Evolutionary conservation across 345 rosid genomes (phyloP).

Genomic region (Ailanthus altissimus): DNA sequence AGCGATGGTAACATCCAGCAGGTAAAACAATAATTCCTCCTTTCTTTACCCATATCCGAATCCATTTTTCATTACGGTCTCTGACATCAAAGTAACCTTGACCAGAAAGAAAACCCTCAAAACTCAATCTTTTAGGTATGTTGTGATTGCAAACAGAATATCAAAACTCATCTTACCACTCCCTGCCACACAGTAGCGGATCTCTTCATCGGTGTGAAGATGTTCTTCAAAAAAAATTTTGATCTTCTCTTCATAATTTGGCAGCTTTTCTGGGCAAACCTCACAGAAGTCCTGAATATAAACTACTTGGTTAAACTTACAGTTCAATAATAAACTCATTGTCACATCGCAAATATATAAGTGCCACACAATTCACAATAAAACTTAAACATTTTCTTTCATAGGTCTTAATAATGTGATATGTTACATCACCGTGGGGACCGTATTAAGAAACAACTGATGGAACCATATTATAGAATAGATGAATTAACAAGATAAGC

Average conservation of each 20-base stretch:
- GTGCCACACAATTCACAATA: not conserved
- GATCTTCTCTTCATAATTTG: conserved; percentile 82
- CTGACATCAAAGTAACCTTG: conserved; percentile 91
- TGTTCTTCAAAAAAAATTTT: conserved; percentile 90
- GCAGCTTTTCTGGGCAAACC: conserved; percentile 89
- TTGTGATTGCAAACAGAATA: not conserved
- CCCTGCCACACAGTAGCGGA: conserved; percentile 86
- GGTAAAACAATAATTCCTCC: conserved; percentile 89
- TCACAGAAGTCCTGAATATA: conserved; percentile 69
- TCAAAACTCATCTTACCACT: conserved; percentile 54
- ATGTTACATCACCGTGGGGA: not conserved
- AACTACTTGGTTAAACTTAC: not conserved
- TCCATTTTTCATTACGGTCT: conserved; percentile 69
- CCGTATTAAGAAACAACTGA: not conserved
- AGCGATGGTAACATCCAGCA: conserved; percentile 87
- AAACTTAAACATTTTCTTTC: not conserved
- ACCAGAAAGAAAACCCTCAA: conserved; percentile 9
- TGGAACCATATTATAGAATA: not conserved
- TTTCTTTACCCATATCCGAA: conserved; percentile 84
- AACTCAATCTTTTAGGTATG: not conserved
- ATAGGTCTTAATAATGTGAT: not conserved
- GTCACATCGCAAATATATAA: not conserved
- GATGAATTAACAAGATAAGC: not conserved
- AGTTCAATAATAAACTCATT: not conserved
- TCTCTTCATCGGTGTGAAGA: conserved; percentile 98